These are phyloP conservation scores for Linanthus parryae DNA, from an alignment of 148 eudicot genomes.

Conservation along the genomic window DNA sequence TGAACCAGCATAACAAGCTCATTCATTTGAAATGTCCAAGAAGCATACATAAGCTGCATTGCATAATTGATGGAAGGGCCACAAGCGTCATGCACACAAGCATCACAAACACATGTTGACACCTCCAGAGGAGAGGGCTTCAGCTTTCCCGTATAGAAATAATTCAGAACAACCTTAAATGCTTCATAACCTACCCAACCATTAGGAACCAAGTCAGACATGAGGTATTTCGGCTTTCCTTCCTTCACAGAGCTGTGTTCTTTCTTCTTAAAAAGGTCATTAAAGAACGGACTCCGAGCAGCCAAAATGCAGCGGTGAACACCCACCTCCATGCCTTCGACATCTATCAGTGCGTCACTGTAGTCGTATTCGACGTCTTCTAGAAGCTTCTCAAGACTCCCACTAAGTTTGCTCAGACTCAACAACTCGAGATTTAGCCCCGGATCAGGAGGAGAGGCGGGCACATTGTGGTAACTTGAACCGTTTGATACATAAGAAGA, in stretches of 20 bases:
- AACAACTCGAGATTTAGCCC: neutral
- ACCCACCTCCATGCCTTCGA: neutral
- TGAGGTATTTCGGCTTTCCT: neutral
- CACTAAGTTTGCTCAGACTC: neutral
- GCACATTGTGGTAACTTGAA: neutral
- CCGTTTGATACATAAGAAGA: slow-evolving; percentile 2
- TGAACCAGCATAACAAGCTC: slow-evolving; percentile 1
- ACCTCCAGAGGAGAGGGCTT: neutral
- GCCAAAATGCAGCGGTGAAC: slow-evolving; percentile 1
- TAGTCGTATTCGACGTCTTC: neutral
- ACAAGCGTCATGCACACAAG: neutral
- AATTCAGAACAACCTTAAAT: neutral
- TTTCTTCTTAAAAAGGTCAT: neutral
- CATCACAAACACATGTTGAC: neutral
- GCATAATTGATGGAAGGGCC: neutral
- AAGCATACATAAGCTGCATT: neutral
- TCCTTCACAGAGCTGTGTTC: neutral
- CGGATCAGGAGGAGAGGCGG: neutral
- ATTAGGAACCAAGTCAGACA: neutral
- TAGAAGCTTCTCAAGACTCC: neutral
- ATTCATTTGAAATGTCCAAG: neutral
- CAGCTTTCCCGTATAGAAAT: slow-evolving; percentile 1
- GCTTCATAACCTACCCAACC: neutral
- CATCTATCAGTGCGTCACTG: neutral
- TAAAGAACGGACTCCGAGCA: slow-evolving; percentile 3